Evolutionary conservation across 768 basidiomycete genomes (phyloP), one percentile per base, ranked within the genome.

Genomic region (Chalciporus chontae): DNA sequence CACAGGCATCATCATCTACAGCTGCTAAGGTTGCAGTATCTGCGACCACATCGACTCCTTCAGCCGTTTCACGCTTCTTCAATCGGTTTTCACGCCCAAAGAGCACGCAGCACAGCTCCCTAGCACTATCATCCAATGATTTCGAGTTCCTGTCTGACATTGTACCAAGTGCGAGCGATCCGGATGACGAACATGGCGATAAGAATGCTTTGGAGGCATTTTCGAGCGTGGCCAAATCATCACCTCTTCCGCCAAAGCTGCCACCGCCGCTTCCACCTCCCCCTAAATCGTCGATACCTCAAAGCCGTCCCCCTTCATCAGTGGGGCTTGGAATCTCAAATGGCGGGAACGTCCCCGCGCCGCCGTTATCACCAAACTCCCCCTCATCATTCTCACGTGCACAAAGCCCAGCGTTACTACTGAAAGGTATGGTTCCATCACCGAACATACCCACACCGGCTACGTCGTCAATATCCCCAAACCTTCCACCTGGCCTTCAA

Each of bases 21-120:
- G 46, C 53, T 24, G 21, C 48, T 41, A 54, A 51, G 4, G 11
- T 46, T 13, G 14, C 51, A 17, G 36, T 42, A 31, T 31, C 39
- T 17, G 36, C 47, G 39, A 37, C 53, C 7, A 11, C 44, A 39
- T 60, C 73, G 5, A 63, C 76, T 13, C 73, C 80, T 24, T 90
- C 92, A 0, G 88, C 81, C 8, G 87, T 94, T 27, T 90, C 90
- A 10, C 81, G 92, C 5, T 94, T 94, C 64, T 73, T 93, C 42
- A 81, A 78, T 43, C 80, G 89, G 42, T 88, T 94, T 65, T 83
- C 82, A 8, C 78, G 81, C 18, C 67, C 68, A 23, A 73, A 69
- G 41, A 53, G 62, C 23, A 50, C 71, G 42, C 68, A 70, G 27
- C 73, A 73, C 41, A 76, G 75, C 44, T 82, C 86, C 26, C 65